A percentile compares a stretch with the other conserved stretches of the same genome.
phyloP scores from a whole-genome alignment of 2,329 filamentous ascomycete species.

The Sclerotiophoma versabilis region DNA sequence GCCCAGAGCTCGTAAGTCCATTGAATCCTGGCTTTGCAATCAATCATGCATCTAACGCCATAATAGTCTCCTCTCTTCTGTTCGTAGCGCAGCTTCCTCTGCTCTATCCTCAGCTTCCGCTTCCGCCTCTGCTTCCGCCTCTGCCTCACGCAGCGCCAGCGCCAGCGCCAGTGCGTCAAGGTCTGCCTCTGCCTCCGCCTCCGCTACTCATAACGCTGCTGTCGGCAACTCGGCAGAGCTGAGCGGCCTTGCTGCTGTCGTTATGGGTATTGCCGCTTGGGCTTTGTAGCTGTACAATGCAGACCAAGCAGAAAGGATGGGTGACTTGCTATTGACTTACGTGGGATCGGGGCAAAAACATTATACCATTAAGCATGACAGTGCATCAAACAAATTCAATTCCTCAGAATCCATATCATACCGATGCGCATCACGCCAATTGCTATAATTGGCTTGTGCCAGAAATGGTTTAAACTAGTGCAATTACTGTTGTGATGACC shows the following conservation, averaged over 20 bases:
- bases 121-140: background rate
- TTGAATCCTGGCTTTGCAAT: background rate
- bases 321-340: background rate
- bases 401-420: background rate
- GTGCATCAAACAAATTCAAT: background rate
- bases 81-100: background rate
- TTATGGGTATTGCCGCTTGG: slow-evolving; percentile 23
- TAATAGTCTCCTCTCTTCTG: background rate
- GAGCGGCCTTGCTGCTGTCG: slow-evolving; percentile 20
- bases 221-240: slow-evolving; percentile 6
- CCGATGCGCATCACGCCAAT: too few species aligned
- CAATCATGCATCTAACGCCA: background rate
- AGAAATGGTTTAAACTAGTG: too few species aligned
- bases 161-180: slow-evolving; percentile 6
- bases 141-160: slow-evolving; percentile 3
- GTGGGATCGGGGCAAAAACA: background rate
- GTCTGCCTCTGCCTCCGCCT: slow-evolving; percentile 10
- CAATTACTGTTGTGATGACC: too few species aligned
- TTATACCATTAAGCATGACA: background rate
- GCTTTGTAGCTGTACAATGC: slow-evolving; percentile 14
- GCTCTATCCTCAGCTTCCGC: background rate
- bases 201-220: slow-evolving; percentile 15
- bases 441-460: too few species aligned
- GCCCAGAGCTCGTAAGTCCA: slow-evolving; percentile 16
- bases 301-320: background rate